Evolutionary conservation across 2,329 filamentous ascomycete genomes (phyloP).

Genomic region (Talaromyces islandicus): DNA sequence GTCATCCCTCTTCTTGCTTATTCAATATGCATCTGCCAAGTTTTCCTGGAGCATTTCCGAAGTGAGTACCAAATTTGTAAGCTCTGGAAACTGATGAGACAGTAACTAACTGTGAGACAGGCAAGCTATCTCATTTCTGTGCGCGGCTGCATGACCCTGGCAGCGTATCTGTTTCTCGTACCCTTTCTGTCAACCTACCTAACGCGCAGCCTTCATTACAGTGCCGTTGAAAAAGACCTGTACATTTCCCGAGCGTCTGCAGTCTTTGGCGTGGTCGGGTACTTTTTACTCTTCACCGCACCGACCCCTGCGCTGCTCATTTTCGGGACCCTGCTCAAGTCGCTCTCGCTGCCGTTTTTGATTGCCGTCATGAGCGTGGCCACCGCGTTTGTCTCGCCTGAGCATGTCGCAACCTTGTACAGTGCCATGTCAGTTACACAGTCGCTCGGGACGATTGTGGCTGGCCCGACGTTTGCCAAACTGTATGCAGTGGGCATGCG

Average conservation of each 20-base stretch:
- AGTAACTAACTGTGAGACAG: conserved; percentile 13
- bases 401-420: conserved; percentile 24
- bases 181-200: conserved; percentile 15
- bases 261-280: conserved; percentile 17
- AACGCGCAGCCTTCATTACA: conserved; percentile 15
- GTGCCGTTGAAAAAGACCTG: conserved; percentile 17
- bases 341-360: conserved; percentile 19
- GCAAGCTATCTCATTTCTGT: conserved; percentile 24
- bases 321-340: conserved; percentile 18
- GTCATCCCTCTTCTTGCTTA: conserved; percentile 18
- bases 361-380: conserved; percentile 20
- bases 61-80: conserved; percentile 11
- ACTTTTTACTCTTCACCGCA: conserved; percentile 14
- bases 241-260: conserved; percentile 17
- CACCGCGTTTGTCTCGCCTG: conserved; percentile 19
- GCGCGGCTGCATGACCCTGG: conserved; percentile 17
- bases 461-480: conserved; percentile 22
- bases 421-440: conserved; percentile 19
- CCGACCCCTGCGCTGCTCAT: conserved; percentile 15
- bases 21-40: conserved; percentile 25
- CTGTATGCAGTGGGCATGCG: conserved; percentile 20
- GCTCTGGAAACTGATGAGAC: too few relatives aligned
- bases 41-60: conserved; percentile 23
- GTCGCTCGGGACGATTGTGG: conserved; percentile 17
- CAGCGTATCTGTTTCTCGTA: conserved; percentile 19